A percentile compares a stretch with the other conserved stretches of the same genome.
Conservation (phyloP, 208 protist genomes). For the Wallacemonas sp. region DNA sequence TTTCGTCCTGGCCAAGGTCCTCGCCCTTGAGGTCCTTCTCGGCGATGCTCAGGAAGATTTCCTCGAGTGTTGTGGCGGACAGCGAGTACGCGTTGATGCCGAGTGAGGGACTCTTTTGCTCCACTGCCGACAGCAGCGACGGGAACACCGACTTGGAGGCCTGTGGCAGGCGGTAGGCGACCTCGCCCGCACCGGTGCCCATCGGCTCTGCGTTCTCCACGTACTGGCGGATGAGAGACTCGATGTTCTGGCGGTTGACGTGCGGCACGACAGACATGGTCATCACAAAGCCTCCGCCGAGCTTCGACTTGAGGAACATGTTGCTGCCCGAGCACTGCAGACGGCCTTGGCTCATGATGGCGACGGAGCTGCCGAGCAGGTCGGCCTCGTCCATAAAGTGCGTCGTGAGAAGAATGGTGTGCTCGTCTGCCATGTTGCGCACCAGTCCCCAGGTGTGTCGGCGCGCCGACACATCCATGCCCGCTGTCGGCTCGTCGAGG, state of each 20-base stretch:
- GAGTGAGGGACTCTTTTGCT: slow-evolving; percentile 26
- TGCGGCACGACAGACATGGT: slow-evolving; percentile 34
- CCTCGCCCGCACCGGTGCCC: slow-evolving; percentile 37
- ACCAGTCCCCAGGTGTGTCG: slow-evolving; percentile 87
- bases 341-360: slow-evolving; percentile 82
- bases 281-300: slow-evolving; percentile 69
- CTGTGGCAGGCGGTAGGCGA: slow-evolving; percentile 58
- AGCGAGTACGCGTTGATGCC: slow-evolving; percentile 57
- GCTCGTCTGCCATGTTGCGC: slow-evolving; percentile 33
- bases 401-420: slow-evolving; percentile 81
- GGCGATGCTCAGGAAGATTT: slow-evolving; percentile 70
- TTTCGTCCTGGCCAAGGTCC: slow-evolving; percentile 10
- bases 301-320: slow-evolving; percentile 61
- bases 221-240: slow-evolving; percentile 23
- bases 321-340: slow-evolving; percentile 62
- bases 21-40: slow-evolving; percentile 19
- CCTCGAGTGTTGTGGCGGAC: slow-evolving; percentile 71
- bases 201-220: slow-evolving; percentile 39
- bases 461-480: slow-evolving; percentile 83
- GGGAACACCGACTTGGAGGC: slow-evolving; percentile 38
- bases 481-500: slow-evolving; percentile 90
- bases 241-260: slow-evolving; percentile 22
- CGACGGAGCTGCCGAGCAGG: slow-evolving; percentile 89
- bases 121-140: slow-evolving; percentile 39
- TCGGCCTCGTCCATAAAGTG: slow-evolving; percentile 99